phyloP scores from a whole-genome alignment of 2,329 filamentous ascomycete genomes.

The Ophiobolus disseminans region DNA sequence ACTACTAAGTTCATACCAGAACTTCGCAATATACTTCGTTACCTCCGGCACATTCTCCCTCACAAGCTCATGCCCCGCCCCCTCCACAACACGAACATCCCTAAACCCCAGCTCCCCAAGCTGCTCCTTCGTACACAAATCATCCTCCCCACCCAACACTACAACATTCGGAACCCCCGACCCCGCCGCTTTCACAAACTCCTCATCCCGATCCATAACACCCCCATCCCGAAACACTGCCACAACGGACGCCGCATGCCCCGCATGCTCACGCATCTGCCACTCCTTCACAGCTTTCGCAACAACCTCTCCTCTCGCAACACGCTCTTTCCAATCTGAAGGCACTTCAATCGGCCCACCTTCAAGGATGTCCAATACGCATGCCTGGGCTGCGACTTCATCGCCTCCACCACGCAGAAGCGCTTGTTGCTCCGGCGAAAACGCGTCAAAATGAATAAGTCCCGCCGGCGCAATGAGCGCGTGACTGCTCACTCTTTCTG shows the following conservation, averaged over 20 bases:
- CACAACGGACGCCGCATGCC: constrained; percentile 3
- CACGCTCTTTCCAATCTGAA: constrained; percentile 54
- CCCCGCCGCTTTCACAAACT: constrained; percentile 37
- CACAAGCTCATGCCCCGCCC: constrained; percentile 52
- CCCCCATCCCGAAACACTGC: constrained; percentile 54
- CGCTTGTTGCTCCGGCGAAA: constrained; percentile 35
- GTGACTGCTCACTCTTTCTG: constrained; percentile 44
- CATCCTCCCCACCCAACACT: constrained; percentile 50
- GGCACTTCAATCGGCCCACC: constrained; percentile 54
- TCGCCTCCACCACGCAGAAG: constrained; percentile 33
- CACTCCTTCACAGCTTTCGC: constrained; percentile 58
- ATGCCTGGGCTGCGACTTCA: constrained; percentile 43
- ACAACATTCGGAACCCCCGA: constrained; percentile 35
- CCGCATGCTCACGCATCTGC: constrained; percentile 55
- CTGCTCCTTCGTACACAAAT: constrained; percentile 41
- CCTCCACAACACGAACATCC: constrained; percentile 47
- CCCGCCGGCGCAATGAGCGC: constrained; percentile 59
- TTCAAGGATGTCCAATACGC: constrained; percentile 53
- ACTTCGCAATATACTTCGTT: constrained; percentile 38
- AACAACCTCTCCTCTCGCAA: constrained; percentile 54
- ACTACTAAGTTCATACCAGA: too few species aligned
- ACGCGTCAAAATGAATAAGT: constrained; percentile 37
- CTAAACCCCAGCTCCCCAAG: constrained; percentile 43
- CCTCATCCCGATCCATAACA: constrained; percentile 48
- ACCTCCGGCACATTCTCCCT: constrained; percentile 49